Evolutionary conservation across 345 rosid genomes (phyloP), one percentile per base, ranked within the genome.

Genomic region (Abelmoschus esculentus): DNA sequence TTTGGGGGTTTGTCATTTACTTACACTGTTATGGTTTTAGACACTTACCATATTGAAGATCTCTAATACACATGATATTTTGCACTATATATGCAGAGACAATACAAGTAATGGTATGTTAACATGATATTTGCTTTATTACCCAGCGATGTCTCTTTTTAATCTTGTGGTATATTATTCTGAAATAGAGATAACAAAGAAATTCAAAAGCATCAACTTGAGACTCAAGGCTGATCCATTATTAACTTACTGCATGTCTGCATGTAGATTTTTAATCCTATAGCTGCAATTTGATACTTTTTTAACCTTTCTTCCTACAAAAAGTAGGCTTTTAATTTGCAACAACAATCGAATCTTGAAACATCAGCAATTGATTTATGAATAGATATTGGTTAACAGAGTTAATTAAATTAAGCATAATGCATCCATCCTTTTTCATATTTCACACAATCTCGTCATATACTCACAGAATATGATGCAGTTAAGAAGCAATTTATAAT

Each of bases 391-490:
- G 31, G 52, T 32, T 3, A 63, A 2, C 44, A 42, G 53, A 63
- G 22, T 42, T 19, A 6, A 22, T 12, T 63, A 42, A 11, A 40
- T 63, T 42, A 42, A 19, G 67, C 50, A 42, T 5, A 42, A 22
- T 22, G 22, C 68, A 64, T 63, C 17, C 68, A 64, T 63, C 17
- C 29, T 13, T 13, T 64, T 12, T 3, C 52, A 12, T 44, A 15
- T 2, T 42, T 26, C 17, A 64, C 67, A 19, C 47, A 57, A 40
- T 15, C 55, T 11, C 47, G 40, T 29, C 26, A 58, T 73, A 47
- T 69, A 86, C 96, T 91, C 78, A 95, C 98, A 58, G 97, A 95
- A 83, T 95, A 91, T 3, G 99, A 87, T 62, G 98, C 97, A 52
- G 99, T 95, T 69, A 90, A 78, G 82, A 95, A 89, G 75, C 98